Base-by-base conservation (phyloP, 805 yeast species). In the Candida montana region DNA sequence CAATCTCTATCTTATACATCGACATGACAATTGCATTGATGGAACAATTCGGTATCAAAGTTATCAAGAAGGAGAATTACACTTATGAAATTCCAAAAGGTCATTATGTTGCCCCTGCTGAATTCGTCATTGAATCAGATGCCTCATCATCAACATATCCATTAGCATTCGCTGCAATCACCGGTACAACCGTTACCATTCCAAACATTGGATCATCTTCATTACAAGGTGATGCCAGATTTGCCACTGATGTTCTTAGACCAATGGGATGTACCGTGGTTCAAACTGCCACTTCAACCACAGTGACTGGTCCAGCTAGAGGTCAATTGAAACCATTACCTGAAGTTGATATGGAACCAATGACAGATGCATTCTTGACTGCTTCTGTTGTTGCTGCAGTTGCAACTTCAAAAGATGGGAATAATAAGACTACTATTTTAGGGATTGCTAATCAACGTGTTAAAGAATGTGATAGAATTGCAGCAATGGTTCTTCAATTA, bases 371-470 rank as follows among this genome's bases (percentile, higher is more conserved):
- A 0, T 93, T 93, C 61, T 70, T 93, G 55, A 93, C 99, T 13
- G 99, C 99, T 0, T 78, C 95, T 40, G 97, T 93, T 11, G 95
- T 89, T 16, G 99, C 98, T 27, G 96, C 99, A n/a, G 75, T 85
- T 32, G 95, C 96, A 4, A 69, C 71, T 47, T 40, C 44, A 2
- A 69, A 73, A 11, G 69, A 64, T 33, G 67, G 66, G 37, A 55
- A 63, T 16, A 52, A 58, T 13, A 67, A 79, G 9, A 91, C 97
- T 12, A 74, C 83, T 6, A 93, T 93, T 54, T 79, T 84, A 28
- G 99, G 99, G 49, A 93, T 93, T 66, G 98, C 98, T 29, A 93
- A 93, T 65, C 99, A 93, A 67, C 81, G 96, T 57, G 99, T 93
- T 38, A 93, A 93, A 59, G 99, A 93, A 59, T 93, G 99, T 68